phyloP scores from a whole-genome alignment of 345 rosid genomes.

The Hevea brasiliensis region DNA sequence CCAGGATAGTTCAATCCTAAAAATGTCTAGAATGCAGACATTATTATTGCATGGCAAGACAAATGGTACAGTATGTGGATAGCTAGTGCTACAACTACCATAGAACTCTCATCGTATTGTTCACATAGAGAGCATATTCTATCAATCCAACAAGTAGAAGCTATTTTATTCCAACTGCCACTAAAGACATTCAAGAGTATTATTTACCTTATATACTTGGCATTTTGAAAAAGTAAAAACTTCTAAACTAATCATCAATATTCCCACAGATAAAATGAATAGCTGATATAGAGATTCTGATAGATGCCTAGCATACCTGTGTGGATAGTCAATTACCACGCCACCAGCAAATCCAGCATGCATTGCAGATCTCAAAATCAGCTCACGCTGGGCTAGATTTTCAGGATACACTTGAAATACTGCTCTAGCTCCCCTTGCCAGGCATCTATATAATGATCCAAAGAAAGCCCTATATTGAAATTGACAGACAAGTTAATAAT shows the following conservation, averaged over 20 bases:
- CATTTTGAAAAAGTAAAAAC: neutral
- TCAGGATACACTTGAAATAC: constrained; percentile 91
- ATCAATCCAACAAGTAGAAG: no score
- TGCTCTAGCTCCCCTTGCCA: constrained; percentile 92
- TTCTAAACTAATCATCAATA: neutral
- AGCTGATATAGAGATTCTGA: neutral
- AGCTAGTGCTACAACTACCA: no score
- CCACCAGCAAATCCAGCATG: constrained; percentile 94
- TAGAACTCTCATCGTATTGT: no score
- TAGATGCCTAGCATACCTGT: constrained; percentile 51
- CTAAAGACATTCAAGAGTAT: no score
- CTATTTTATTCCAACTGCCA: no score
- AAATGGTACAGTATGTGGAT: no score
- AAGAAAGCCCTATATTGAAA: constrained; percentile 67
- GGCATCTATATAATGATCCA: constrained; percentile 73
- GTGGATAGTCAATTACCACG: constrained; percentile 87
- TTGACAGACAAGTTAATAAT: neutral
- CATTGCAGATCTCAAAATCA: constrained; percentile 78
- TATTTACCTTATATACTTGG: no score
- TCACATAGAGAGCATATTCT: no score
- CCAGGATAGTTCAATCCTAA: no score
- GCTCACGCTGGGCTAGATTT: constrained; percentile 72
- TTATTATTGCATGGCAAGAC: no score
- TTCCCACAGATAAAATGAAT: neutral
- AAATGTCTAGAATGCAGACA: no score